phyloP scores from a whole-genome alignment of 2,329 filamentous ascomycete genomes.

The Aspergillus sp. region DNA sequence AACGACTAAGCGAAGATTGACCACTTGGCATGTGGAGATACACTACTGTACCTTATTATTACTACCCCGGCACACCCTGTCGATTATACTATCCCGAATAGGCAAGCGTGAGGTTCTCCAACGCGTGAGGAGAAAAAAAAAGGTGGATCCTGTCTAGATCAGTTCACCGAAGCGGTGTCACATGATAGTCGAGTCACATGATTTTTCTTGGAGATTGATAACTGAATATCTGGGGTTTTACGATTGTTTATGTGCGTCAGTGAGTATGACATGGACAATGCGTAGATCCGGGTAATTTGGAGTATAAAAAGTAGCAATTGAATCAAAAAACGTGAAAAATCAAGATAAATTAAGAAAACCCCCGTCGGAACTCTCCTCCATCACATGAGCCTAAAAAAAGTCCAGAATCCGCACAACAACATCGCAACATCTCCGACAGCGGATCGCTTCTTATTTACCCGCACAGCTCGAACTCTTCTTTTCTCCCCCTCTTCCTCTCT shows the following conservation, averaged over 20 bases:
- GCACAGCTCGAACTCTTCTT: not conserved
- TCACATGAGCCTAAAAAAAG: slow-evolving; percentile 20
- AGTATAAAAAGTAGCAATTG: not conserved
- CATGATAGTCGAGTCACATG: not conserved
- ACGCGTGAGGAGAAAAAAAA: not conserved
- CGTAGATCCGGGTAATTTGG: not conserved
- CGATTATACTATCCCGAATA: slow-evolving; percentile 1
- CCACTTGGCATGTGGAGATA: slow-evolving; percentile 11
- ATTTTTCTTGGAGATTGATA: not conserved
- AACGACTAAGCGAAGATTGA: not conserved
- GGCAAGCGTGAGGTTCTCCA: not conserved
- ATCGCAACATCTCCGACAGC: slow-evolving; percentile 18
- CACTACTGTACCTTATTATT: no score
- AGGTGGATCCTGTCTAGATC: not conserved
- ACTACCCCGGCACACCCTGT: no score
- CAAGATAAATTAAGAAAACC: not conserved
- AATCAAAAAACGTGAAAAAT: not conserved
- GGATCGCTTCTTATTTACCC: slow-evolving; percentile 10
- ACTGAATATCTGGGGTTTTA: not conserved
- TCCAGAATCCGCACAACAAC: slow-evolving; percentile 2
- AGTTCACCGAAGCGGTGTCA: not conserved
- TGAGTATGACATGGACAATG: no score
- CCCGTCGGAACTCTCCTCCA: not conserved
- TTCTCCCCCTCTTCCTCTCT: slow-evolving; percentile 1
- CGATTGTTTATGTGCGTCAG: no score